phyloP scores from a whole-genome alignment of 352 stramenopile species.

The Pythium apleroticum region DNA sequence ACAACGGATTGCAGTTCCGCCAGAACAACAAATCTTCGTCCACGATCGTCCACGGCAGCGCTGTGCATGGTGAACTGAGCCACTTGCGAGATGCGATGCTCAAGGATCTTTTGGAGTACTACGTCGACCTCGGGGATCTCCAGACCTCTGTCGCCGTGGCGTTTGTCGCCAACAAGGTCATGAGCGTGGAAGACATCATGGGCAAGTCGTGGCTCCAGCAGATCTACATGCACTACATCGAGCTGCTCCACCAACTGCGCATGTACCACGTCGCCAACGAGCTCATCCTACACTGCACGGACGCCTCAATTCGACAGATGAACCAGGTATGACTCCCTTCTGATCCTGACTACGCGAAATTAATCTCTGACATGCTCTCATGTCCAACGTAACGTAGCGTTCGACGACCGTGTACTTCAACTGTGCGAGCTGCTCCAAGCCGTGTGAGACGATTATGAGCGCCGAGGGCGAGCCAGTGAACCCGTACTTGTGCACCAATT shows the following conservation, averaged over 20 bases:
- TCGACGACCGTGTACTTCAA: constrained; percentile 88
- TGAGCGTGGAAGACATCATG: constrained; percentile 81
- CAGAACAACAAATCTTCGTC: constrained; percentile 43
- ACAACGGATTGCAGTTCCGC: constrained; percentile 17
- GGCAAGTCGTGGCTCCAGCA: constrained; percentile 87
- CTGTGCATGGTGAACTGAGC: constrained; percentile 69
- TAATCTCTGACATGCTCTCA: constrained; percentile 1
- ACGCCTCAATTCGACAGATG: constrained; percentile 88
- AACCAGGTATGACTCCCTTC: constrained; percentile 64
- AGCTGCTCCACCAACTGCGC: constrained; percentile 83
- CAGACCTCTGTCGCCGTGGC: constrained; percentile 82
- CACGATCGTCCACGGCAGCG: constrained; percentile 71
- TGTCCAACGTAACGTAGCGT: constrained; percentile 44
- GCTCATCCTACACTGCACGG: constrained; percentile 79
- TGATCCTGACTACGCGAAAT: neutral
- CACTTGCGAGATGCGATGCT: constrained; percentile 74
- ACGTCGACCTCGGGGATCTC: constrained; percentile 82
- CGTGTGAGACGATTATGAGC: constrained; percentile 46
- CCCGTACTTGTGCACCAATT: constrained; percentile 58
- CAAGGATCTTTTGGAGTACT: constrained; percentile 88
- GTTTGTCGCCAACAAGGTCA: constrained; percentile 69
- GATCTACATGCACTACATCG: constrained; percentile 91
- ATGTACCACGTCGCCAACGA: constrained; percentile 88
- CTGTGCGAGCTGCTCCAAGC: constrained; percentile 74
- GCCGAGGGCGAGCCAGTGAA: constrained; percentile 31